Percentiles rank a stretch among this genome's conserved stretches.
phyloP scores from a whole-genome alignment of 2,329 filamentous ascomycete genomes.

The Leptographium flavum region DNA sequence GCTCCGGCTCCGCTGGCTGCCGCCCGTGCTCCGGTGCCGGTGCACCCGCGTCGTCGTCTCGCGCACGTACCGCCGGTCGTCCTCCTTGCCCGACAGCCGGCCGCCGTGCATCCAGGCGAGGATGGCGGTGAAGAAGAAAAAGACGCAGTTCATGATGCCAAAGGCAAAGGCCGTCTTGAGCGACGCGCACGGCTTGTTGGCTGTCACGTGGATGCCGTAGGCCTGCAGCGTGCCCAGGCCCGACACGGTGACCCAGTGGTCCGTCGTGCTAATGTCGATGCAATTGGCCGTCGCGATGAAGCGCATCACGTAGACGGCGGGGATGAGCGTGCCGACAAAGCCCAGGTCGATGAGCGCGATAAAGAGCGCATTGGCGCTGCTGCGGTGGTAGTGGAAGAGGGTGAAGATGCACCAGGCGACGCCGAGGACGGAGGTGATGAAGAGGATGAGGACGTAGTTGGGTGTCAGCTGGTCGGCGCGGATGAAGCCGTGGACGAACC shows the following conservation, averaged over 20 bases:
- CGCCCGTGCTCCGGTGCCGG: slow-evolving; percentile 18
- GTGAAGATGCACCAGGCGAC: slow-evolving; percentile 51
- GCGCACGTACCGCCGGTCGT: slow-evolving; percentile 34
- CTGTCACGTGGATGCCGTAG: slow-evolving; percentile 34
- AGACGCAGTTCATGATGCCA: slow-evolving; percentile 73
- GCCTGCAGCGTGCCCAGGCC: slow-evolving; percentile 45
- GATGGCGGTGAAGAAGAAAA: slow-evolving; percentile 65
- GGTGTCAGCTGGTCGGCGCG: slow-evolving; percentile 43
- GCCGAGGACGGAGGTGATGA: slow-evolving; percentile 51
- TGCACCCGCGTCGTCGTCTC: slow-evolving; percentile 29
- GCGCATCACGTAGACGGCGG: slow-evolving; percentile 43
- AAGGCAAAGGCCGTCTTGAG: slow-evolving; percentile 83
- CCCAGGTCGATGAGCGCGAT: slow-evolving; percentile 44
- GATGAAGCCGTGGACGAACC: slow-evolving; percentile 49
- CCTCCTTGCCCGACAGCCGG: slow-evolving; percentile 22
- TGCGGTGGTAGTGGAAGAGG: slow-evolving; percentile 52
- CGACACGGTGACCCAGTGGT: slow-evolving; percentile 41
- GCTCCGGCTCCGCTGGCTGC: slow-evolving; percentile 15
- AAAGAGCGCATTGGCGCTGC: slow-evolving; percentile 44
- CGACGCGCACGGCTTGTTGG: slow-evolving; percentile 76
- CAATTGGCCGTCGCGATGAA: slow-evolving; percentile 53
- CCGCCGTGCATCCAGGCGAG: slow-evolving; percentile 49
- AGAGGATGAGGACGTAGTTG: slow-evolving; percentile 48
- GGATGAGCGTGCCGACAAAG: slow-evolving; percentile 51
- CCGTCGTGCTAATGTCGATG: slow-evolving; percentile 35